Evolutionary conservation across 495 filamentous ascomycete species (phyloP), one percentile per base, ranked within the genome.

Genomic region (Penicillium cosmopolitanum): DNA sequence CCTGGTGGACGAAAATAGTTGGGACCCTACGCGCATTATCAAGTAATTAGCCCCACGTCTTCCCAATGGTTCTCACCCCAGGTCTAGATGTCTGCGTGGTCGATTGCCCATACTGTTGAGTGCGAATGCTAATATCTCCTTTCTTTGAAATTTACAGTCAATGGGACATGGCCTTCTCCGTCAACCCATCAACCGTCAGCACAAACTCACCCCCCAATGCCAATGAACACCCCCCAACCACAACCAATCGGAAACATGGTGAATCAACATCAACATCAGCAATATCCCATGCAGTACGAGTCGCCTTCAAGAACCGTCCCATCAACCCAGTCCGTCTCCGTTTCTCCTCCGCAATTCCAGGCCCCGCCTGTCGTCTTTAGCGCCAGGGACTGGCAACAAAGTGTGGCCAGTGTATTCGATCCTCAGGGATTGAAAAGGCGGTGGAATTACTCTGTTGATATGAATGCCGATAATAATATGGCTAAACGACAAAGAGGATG

Each of bases 321-420:
- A 4, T 65, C 67, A 33, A 54, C 69, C 28, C 86, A 86, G 36
- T 73, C 79, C 2, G 68, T 87, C 16, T 74, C 82, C 1, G 69
- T 88, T 18, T 74, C 82, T 7, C 80, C 83, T 25, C 79, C 81
- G 23, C 79, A 85, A 48, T 85, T 86, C 56, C 78, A 79, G 34
- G 72, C 80, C 12, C 77, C 84, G 15, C 83, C 80, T 8, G 81
- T 86, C 15, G 88, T 96, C 62, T 91, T 98, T 56, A 96, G 91
- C 12, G 92, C 95, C 11, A 88, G 89, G 59, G 96, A 97, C 85
- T 98, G 95, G 95, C 93, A 96, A 72, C 90, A 96, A 66, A 92
- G 87, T 46, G 93, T 98, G 63, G 93, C 96, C 13, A 92, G 86
- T 66, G 91, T 94, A 2, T 96, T 89, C 74, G 90, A 93, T 60